Evolutionary conservation across 2,329 filamentous ascomycete genomes (phyloP).

Genomic region (Exophiala calicioides): DNA sequence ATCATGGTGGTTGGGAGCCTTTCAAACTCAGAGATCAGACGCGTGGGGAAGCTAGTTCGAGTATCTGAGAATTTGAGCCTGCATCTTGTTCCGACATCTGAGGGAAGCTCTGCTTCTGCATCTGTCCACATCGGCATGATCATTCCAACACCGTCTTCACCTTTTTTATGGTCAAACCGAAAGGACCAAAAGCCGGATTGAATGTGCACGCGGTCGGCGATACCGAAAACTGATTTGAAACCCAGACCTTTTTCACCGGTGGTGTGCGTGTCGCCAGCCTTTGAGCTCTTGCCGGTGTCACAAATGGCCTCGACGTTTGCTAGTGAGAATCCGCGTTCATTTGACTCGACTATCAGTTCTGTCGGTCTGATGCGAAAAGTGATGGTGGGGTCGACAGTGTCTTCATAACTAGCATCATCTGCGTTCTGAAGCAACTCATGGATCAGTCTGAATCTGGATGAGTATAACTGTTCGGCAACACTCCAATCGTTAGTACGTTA

Average conservation of each 20-base stretch:
- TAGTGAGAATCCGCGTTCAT: slow-evolving; percentile 45
- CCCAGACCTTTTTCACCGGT: slow-evolving; percentile 41
- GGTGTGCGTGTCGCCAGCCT: slow-evolving; percentile 32
- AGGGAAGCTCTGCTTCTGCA: slow-evolving; percentile 1
- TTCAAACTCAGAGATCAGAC: slow-evolving; percentile 17
- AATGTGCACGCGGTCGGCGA: slow-evolving; percentile 31
- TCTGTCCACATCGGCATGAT: slow-evolving; percentile 21
- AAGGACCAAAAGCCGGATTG: slow-evolving; percentile 27
- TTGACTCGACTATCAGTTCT: slow-evolving; percentile 28
- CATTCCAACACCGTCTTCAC: slow-evolving; percentile 23
- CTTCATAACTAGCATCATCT: slow-evolving; percentile 36
- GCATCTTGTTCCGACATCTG: slow-evolving; percentile 11
- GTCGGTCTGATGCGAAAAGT: slow-evolving; percentile 15
- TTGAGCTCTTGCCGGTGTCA: slow-evolving; percentile 40
- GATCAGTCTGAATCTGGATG: slow-evolving; percentile 18
- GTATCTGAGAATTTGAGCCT: slow-evolving; percentile 13
- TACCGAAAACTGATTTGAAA: slow-evolving; percentile 42
- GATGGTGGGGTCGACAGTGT: slow-evolving; percentile 8
- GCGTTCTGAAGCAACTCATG: slow-evolving; percentile 41
- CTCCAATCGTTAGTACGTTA: slow-evolving; percentile 10
- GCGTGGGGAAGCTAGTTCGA: slow-evolving; percentile 1
- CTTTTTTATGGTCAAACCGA: slow-evolving; percentile 23
- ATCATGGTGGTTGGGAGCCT: slow-evolving; percentile 16
- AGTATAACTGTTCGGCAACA: slow-evolving; percentile 21
- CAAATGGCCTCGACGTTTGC: slow-evolving; percentile 43